Percentiles rank a stretch among this genome's conserved stretches.
Conservation (phyloP, 192 early-diverging fungal genomes). For the Geosiphon pyriformis region DNA sequence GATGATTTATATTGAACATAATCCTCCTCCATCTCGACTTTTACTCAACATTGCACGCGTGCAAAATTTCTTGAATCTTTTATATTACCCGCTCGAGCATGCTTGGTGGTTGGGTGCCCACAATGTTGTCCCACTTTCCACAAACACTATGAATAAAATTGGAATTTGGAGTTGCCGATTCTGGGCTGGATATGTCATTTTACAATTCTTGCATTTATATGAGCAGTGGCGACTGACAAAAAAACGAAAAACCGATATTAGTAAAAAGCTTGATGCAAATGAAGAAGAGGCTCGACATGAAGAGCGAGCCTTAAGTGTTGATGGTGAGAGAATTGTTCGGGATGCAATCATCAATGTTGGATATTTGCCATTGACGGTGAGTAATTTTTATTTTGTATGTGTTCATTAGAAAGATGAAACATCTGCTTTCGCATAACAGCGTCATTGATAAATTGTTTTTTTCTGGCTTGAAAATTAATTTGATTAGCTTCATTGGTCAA, state of each 20-base stretch:
- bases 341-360: conserved; percentile 85
- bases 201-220: conserved; percentile 81
- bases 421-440: neutral
- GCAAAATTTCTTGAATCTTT: conserved; percentile 80
- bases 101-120: conserved; percentile 90
- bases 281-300: conserved; percentile 46
- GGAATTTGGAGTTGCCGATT: conserved; percentile 94
- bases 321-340: conserved; percentile 57
- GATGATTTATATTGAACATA: conserved; percentile 71
- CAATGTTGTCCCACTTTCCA: conserved; percentile 70
- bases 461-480: no score
- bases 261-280: conserved; percentile 56
- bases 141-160: conserved; percentile 65
- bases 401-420: neutral
- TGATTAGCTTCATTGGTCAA: conserved; percentile 81
- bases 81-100: conserved; percentile 97
- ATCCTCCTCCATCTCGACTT: conserved; percentile 58
- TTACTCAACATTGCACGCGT: conserved; percentile 69
- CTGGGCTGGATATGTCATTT: conserved; percentile 89
- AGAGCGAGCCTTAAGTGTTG: conserved; percentile 51
- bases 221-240: conserved; percentile 60
- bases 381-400: neutral
- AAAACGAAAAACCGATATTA: conserved; percentile 39
- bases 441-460: no score
- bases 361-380: conserved; percentile 80